These are phyloP conservation scores for Epichloe amarillans DNA, from an alignment of 2,329 filamentous ascomycete genomes.

Conservation along the genomic window DNA sequence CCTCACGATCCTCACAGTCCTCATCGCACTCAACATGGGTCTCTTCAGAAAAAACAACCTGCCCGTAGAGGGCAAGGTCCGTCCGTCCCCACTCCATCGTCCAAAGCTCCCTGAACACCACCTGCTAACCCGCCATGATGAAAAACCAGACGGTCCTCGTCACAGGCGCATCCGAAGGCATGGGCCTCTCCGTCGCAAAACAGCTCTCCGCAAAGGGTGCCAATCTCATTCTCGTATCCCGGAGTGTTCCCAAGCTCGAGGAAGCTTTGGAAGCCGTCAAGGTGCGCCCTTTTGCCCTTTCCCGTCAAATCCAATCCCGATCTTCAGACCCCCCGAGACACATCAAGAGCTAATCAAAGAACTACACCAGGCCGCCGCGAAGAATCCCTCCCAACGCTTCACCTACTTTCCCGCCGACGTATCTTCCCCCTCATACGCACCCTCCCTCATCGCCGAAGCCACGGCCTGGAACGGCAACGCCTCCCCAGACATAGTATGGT, in stretches of 20 bases:
- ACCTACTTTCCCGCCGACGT: slow-evolving; percentile 76
- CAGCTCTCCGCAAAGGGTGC: slow-evolving; percentile 74
- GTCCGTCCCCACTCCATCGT: slow-evolving; percentile 9
- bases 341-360: slow-evolving; percentile 5
- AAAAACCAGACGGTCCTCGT: slow-evolving; percentile 62
- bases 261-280: slow-evolving; percentile 52
- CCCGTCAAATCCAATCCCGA: neutral
- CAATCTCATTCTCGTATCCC: slow-evolving; percentile 73
- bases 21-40: slow-evolving; percentile 43
- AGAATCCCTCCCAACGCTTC: slow-evolving; percentile 61
- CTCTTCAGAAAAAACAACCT: slow-evolving; percentile 60
- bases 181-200: slow-evolving; percentile 65
- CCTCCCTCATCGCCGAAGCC: slow-evolving; percentile 55
- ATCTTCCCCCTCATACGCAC: slow-evolving; percentile 55
- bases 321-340: no score
- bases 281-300: slow-evolving; percentile 25
- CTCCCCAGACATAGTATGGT: slow-evolving; percentile 80
- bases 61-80: slow-evolving; percentile 70
- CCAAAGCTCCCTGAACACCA: neutral
- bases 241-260: slow-evolving; percentile 62
- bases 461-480: slow-evolving; percentile 64
- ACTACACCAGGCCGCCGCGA: slow-evolving; percentile 45
- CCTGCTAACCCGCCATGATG: slow-evolving; percentile 1
- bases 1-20: slow-evolving; percentile 17
- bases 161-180: slow-evolving; percentile 85